These are phyloP conservation scores for Adiantum capillusveneris DNA, from an alignment of 75 land plant species.

Conservation along the genomic window DNA sequence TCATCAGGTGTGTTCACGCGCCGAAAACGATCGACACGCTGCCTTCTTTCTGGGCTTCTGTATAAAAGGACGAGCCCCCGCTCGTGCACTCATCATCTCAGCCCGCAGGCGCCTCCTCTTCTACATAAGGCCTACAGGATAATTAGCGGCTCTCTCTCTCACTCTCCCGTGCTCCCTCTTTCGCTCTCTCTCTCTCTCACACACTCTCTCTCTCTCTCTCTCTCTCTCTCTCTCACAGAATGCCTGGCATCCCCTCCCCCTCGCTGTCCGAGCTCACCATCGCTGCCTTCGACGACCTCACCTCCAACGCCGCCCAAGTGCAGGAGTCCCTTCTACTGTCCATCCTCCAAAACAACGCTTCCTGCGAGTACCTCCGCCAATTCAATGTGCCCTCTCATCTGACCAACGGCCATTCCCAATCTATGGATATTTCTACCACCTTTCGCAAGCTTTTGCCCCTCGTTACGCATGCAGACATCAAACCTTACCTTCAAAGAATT, in stretches of 20 bases:
- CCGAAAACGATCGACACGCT: too few species aligned
- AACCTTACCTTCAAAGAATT: constrained; percentile 4
- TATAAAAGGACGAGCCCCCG: too few species aligned
- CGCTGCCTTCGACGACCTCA: not conserved
- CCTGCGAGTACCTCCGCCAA: not conserved
- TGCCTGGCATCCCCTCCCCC: not conserved
- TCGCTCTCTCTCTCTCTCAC: too few species aligned
- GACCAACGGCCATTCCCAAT: not conserved
- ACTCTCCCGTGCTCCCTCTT: too few species aligned
- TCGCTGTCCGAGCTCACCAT: not conserved
- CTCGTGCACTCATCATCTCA: too few species aligned
- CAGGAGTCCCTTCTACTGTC: not conserved
- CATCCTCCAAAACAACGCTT: not conserved
- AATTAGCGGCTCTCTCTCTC: too few species aligned
- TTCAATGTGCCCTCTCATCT: not conserved
- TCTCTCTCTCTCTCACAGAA: too few species aligned
- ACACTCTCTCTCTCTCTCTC: too few species aligned
- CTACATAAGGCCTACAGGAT: too few species aligned
- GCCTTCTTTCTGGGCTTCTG: too few species aligned
- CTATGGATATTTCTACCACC: not conserved
- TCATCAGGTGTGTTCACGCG: too few species aligned
- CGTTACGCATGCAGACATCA: constrained; percentile 14
- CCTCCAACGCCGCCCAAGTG: not conserved
- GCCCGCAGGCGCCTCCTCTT: too few species aligned
- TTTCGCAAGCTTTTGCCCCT: constrained; percentile 8